Evolutionary conservation across 169 alveolate genomes (phyloP), one percentile per base, ranked within the genome.

Genomic region (Ichthyophthirius multifiliis): DNA sequence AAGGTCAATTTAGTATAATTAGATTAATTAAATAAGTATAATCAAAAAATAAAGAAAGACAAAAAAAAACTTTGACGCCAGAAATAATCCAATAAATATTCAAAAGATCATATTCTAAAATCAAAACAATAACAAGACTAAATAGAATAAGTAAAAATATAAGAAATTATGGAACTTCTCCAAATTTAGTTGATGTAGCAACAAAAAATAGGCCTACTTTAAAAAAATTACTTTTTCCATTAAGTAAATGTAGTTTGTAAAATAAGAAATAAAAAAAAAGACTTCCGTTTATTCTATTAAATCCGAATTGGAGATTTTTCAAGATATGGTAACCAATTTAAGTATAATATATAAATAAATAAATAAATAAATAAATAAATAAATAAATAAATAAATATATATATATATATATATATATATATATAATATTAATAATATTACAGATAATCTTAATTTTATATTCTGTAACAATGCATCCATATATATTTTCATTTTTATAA

Each of bases 381-480:
- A n/a, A n/a, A n/a, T n/a, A n/a, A n/a, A n/a, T n/a, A n/a, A n/a
- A n/a, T n/a, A n/a, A n/a, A n/a, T n/a, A n/a, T n/a, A n/a, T n/a
- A n/a, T n/a, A n/a, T n/a, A n/a, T n/a, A n/a, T n/a, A n/a, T n/a
- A n/a, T n/a, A n/a, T n/a, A n/a, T n/a, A n/a, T n/a, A n/a, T n/a
- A n/a, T n/a, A n/a, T n/a, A n/a, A n/a, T n/a, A n/a, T n/a, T n/a
- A n/a, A n/a, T n/a, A n/a, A n/a, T n/a, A n/a, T n/a, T n/a, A n/a
- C n/a, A 37, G 47, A 3, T 41, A 34, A 9, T 75, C 4, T 46
- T 79, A 34, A 48, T 90, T 12, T 18, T 87, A 6, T 90, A 90
- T 67, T 86, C 95, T 39, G 93, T 92, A 5, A 87, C 87, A 32
- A 76, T 82, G 15, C 73, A 77, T 43, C 95, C 95, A 34, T 90